Percentiles rank a stretch among this genome's conserved stretches.
These are phyloP conservation scores for Paratinospora sagittata DNA, from an alignment of 164 flowering plant genomes.

Conservation along the genomic window DNA sequence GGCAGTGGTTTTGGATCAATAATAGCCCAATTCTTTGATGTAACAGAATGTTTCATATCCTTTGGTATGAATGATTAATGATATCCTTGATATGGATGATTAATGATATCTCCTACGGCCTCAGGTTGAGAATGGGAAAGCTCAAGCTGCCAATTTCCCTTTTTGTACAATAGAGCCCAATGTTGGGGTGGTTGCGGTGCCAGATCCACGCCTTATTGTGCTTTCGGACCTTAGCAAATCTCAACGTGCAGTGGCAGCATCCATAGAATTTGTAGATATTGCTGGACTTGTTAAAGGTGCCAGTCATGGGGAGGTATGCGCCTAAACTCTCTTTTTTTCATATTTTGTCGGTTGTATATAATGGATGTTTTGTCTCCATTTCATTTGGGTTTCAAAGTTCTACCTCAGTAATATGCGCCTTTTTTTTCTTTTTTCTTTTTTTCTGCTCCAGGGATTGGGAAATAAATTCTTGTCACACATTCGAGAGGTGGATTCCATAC, in stretches of 20 bases:
- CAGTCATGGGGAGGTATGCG: conserved; percentile 96
- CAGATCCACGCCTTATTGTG: conserved; percentile 75
- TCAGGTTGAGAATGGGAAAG: conserved; percentile 98
- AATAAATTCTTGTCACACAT: conserved; percentile 87
- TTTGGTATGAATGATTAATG: conserved; percentile 3
- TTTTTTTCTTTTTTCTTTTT: background rate
- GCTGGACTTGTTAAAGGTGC: conserved; percentile 99
- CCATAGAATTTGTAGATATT: conserved; percentile 96
- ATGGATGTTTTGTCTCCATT: background rate
- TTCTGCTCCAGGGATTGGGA: conserved; percentile 58
- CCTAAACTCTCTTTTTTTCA: background rate
- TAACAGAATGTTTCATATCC: background rate
- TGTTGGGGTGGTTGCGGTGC: conserved; percentile 94
- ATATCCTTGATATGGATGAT: background rate
- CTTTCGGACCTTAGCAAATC: conserved; percentile 90
- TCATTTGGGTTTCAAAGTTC: background rate
- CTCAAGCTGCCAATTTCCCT: conserved; percentile 99
- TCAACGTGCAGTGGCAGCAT: conserved; percentile 76
- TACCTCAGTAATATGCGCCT: background rate
- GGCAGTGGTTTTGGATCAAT: background rate
- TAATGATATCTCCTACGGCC: background rate
- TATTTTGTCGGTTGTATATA: background rate
- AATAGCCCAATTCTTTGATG: background rate
- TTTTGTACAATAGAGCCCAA: conserved; percentile 99
- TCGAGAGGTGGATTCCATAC: conserved; percentile 87